phyloP scores from a whole-genome alignment of 1,139 yeast species.

The Casaregolazyma suthepensis region DNA sequence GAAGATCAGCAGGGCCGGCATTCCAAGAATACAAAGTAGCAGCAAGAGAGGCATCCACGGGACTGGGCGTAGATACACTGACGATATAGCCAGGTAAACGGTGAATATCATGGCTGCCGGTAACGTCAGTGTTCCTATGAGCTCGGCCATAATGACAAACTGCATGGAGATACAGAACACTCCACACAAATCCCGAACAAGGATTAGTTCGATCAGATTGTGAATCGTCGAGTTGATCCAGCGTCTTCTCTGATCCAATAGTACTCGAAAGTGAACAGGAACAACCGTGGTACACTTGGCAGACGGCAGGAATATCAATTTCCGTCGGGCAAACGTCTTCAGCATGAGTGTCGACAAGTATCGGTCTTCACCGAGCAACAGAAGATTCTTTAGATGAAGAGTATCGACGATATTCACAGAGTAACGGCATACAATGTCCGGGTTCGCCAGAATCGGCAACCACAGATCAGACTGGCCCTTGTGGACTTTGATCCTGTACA shows the following conservation, averaged over 20 bases:
- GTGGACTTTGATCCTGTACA: constrained; percentile 49
- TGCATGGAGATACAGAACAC: constrained; percentile 36
- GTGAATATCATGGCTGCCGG: constrained; percentile 87
- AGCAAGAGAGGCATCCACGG: constrained; percentile 72
- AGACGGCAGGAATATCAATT: constrained; percentile 31
- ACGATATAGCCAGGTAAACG: constrained; percentile 62
- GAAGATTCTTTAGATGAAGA: constrained; percentile 31
- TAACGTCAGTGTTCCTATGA: constrained; percentile 50
- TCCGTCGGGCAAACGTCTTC: constrained; percentile 32
- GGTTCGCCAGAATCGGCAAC: constrained; percentile 56
- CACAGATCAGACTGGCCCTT: constrained; percentile 44
- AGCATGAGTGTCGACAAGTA: constrained; percentile 33
- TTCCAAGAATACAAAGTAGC: constrained; percentile 71
- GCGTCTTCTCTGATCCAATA: constrained; percentile 34
- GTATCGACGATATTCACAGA: constrained; percentile 31
- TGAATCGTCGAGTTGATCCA: constrained; percentile 37
- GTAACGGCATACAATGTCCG: constrained; percentile 32
- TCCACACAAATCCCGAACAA: constrained; percentile 33
- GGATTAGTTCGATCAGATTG: constrained; percentile 31
- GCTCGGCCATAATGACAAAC: constrained; percentile 32
- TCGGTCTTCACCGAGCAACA: constrained; percentile 34
- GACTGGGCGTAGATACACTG: constrained; percentile 69
- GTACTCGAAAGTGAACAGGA: constrained; percentile 29
- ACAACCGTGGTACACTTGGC: constrained; percentile 33
- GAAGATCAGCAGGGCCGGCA: constrained; percentile 78